Conservation (phyloP, 805 yeast species). For the Yamadazyma olivae region DNA sequence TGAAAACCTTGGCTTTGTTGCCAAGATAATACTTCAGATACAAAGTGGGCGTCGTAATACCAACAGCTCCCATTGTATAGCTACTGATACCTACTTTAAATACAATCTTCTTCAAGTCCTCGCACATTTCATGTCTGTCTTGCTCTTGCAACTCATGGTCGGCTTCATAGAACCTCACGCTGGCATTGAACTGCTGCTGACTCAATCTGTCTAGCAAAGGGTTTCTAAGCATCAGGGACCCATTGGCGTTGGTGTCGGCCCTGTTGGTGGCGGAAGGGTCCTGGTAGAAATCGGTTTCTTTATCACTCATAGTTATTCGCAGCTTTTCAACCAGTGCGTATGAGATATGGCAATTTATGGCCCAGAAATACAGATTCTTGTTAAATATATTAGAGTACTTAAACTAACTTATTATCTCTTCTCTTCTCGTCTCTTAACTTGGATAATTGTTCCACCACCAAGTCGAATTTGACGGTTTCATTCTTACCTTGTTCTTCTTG, state of each 20-base stretch:
- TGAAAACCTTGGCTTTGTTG: slow-evolving; percentile 4
- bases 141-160: slow-evolving; percentile 29
- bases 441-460: slow-evolving; percentile 66
- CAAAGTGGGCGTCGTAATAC: slow-evolving; percentile 29
- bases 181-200: slow-evolving; percentile 35
- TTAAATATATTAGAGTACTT: slow-evolving; percentile 1
- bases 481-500: slow-evolving; percentile 90
- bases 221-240: slow-evolving; percentile 12
- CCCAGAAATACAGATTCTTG: too few relatives aligned
- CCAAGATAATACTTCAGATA: slow-evolving; percentile 13
- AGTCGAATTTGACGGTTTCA: slow-evolving; percentile 71
- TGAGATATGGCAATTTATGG: too few relatives aligned
- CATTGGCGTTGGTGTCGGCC: not conserved
- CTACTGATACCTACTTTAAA: slow-evolving; percentile 24
- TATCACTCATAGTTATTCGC: not conserved
- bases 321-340: too few relatives aligned
- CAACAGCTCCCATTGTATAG: slow-evolving; percentile 22
- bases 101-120: slow-evolving; percentile 26
- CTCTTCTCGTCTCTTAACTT: slow-evolving; percentile 72
- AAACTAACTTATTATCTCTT: slow-evolving; percentile 52
- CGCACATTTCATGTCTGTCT: slow-evolving; percentile 29
- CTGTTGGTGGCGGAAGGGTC: not conserved
- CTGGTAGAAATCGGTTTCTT: not conserved
- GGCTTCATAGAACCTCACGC: slow-evolving; percentile 38
- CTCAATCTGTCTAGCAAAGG: slow-evolving; percentile 26